Conservation (phyloP, 2,329 filamentous ascomycete species). For the Chlorencoelia australis region DNA sequence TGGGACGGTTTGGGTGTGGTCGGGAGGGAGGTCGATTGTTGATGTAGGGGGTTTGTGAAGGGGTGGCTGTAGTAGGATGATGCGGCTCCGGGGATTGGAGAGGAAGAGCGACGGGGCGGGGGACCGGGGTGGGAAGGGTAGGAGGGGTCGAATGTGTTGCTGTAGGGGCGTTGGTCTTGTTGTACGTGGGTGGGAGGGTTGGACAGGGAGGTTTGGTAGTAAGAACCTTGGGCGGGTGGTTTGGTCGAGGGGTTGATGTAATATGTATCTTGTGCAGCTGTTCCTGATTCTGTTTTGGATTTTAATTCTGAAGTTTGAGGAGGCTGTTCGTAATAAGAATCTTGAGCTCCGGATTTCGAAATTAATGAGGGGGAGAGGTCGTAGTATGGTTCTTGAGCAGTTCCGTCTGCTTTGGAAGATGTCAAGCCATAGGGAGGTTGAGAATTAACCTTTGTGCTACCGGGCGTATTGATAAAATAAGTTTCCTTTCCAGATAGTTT, state of each 20-base stretch:
- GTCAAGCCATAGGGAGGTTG: no score
- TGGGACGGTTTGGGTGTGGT: slow-evolving; percentile 5
- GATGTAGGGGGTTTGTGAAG: not conserved
- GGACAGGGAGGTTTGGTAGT: slow-evolving; percentile 4
- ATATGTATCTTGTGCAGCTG: no score
- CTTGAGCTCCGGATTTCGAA: no score
- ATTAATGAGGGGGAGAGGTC: no score
- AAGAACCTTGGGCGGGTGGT: slow-evolving; percentile 2
- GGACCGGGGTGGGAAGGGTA: not conserved
- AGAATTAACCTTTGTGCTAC: no score
- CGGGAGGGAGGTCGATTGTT: slow-evolving; percentile 1
- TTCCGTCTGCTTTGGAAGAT: no score
- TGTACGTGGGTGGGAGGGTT: slow-evolving; percentile 2
- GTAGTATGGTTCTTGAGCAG: no score
- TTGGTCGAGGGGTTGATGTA: no score
- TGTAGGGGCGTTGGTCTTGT: not conserved
- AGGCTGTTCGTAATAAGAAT: no score
- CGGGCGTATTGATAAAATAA: no score
- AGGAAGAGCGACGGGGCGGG: slow-evolving; percentile 4
- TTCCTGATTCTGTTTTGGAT: no score
- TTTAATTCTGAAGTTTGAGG: no score
- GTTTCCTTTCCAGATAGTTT: not conserved
- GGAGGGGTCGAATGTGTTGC: not conserved
- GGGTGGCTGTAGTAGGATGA: slow-evolving; percentile 1
- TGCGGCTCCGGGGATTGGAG: not conserved